Evolutionary conservation across 140 eudicot genomes (phyloP).

Genomic region (Bidens hawaiensis): DNA sequence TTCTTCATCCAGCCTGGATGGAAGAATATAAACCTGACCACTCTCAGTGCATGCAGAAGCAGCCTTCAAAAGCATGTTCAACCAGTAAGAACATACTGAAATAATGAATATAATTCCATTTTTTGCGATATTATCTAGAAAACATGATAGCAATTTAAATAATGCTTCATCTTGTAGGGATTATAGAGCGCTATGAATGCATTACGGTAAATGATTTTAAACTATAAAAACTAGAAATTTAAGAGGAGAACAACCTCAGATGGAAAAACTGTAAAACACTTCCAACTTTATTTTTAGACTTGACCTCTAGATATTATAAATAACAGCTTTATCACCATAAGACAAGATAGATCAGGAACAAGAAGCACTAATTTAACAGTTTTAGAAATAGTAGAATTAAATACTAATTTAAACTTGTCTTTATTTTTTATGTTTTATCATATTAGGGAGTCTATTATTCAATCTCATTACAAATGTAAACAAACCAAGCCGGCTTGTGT

Average conservation of each 20-base stretch:
- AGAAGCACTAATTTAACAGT: background rate
- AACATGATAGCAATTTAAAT: background rate
- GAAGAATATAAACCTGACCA: conserved; percentile 44
- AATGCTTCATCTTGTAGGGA: background rate
- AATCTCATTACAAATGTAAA: background rate
- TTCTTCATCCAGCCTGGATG: conserved; percentile 25
- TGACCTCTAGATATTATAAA: background rate
- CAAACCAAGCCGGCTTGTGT: too few relatives aligned
- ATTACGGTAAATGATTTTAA: background rate
- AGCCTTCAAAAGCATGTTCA: conserved; percentile 38
- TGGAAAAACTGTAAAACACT: background rate
- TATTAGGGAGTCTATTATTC: background rate
- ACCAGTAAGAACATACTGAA: background rate
- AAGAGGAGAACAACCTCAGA: background rate
- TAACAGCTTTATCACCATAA: background rate
- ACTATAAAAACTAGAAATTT: background rate
- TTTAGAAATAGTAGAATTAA: background rate
- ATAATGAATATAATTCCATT: background rate
- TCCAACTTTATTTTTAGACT: background rate
- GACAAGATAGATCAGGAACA: background rate
- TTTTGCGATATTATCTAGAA: background rate
- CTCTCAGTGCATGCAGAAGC: conserved; percentile 37
- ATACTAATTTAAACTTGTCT: background rate
- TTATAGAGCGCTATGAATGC: conserved; percentile 2
- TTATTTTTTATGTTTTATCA: background rate